These are phyloP conservation scores for Pythium aquatile DNA, from an alignment of 352 stramenopile genomes.

Conservation along the genomic window DNA sequence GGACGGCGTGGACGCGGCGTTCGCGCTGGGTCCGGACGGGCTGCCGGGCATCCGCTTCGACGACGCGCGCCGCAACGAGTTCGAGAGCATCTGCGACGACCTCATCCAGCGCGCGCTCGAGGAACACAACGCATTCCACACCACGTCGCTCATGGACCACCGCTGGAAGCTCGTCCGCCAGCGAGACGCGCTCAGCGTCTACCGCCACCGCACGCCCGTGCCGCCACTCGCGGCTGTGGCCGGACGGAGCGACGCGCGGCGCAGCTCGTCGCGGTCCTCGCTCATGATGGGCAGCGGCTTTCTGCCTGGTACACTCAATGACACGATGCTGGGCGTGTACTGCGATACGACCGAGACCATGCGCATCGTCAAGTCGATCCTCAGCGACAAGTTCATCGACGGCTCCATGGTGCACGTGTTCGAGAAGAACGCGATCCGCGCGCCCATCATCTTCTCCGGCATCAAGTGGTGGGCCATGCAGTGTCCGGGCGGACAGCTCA, in stretches of 20 bases:
- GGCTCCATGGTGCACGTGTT: slow-evolving; percentile 59
- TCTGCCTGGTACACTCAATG: slow-evolving; percentile 53
- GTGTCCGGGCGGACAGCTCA: slow-evolving; percentile 38
- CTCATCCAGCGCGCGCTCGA: slow-evolving; percentile 54
- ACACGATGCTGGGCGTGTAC: slow-evolving; percentile 51
- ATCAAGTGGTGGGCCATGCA: slow-evolving; percentile 69
- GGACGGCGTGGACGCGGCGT: slow-evolving; percentile 11
- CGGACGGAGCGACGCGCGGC: neutral
- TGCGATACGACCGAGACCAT: slow-evolving; percentile 55
- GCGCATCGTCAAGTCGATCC: slow-evolving; percentile 41
- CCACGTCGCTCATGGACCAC: slow-evolving; percentile 26
- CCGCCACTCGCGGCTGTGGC: slow-evolving; percentile 9
- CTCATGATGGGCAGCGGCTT: slow-evolving; percentile 58
- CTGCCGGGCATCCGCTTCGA: slow-evolving; percentile 41
- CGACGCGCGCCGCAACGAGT: slow-evolving; percentile 33
- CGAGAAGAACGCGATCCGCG: slow-evolving; percentile 39
- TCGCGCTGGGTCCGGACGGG: slow-evolving; percentile 30
- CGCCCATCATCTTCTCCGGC: slow-evolving; percentile 55
- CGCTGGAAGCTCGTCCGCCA: slow-evolving; percentile 61
- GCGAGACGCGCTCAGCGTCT: slow-evolving; percentile 57
- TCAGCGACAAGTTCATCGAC: slow-evolving; percentile 52
- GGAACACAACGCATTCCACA: slow-evolving; percentile 59
- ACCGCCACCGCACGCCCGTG: slow-evolving; percentile 35
- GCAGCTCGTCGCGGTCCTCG: slow-evolving; percentile 27
- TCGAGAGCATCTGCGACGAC: slow-evolving; percentile 52